Percentiles rank a stretch among this genome's conserved stretches.
Conservation (phyloP, 1,284 basidiomycete species). For the Tylopilus sp. region DNA sequence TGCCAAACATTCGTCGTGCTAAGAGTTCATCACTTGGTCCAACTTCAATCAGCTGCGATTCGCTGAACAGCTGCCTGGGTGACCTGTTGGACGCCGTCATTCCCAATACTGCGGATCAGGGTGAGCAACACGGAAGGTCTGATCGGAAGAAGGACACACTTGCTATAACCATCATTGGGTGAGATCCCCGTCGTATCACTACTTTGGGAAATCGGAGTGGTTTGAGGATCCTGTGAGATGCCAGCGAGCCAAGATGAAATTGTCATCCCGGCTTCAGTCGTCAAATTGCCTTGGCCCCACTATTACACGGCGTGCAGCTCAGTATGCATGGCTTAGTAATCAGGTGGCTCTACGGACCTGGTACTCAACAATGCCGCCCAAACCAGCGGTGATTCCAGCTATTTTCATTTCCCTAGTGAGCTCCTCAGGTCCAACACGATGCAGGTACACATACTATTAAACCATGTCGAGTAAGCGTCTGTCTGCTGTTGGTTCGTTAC, state of each 20-base stretch:
- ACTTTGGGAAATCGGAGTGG: conserved; percentile 33
- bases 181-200: conserved; percentile 42
- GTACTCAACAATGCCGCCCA: conserved; percentile 54
- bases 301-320: conserved; percentile 20
- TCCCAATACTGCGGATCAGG: conserved; percentile 19
- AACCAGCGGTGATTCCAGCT: conserved; percentile 42
- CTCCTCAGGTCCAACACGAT: not conserved
- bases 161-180: conserved; percentile 61
- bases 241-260: conserved; percentile 33
- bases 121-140: conserved; percentile 3
- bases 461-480: conserved; percentile 51
- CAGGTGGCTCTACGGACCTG: conserved; percentile 39
- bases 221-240: conserved; percentile 29
- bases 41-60: conserved; percentile 22
- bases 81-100: conserved; percentile 22
- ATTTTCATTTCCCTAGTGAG: conserved; percentile 7
- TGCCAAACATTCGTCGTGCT: not conserved
- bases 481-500: conserved; percentile 49
- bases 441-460: conserved; percentile 36
- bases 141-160: conserved; percentile 20
- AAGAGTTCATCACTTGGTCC: not conserved
- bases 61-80: conserved; percentile 25
- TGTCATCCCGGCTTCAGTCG: conserved; percentile 40
- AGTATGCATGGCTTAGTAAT: conserved; percentile 5
- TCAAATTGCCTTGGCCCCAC: conserved; percentile 52